Base-by-base conservation (phyloP, 305 asterid genomes). In the Fraxinus nigra region DNA sequence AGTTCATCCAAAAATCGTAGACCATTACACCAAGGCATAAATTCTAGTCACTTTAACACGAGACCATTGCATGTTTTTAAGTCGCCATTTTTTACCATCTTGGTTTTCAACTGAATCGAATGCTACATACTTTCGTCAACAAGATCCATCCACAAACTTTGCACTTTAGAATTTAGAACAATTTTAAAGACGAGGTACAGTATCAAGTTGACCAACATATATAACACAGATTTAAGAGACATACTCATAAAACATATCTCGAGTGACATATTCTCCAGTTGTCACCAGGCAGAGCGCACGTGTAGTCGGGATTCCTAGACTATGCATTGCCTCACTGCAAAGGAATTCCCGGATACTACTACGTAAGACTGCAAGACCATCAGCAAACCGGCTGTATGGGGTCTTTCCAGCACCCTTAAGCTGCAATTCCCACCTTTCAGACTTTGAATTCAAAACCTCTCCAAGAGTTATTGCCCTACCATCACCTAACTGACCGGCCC, bases 401-500 rank as follows among this genome's bases (percentile, higher is more conserved):
- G 99, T 96, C 87, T 78, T 94, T 83, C 99, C 99, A 84, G 98
- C 97, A 85, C 99, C 99, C 88, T 96, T 96, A 35, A 96, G 95
- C 89, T 96, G 99, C 91, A 96, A 85, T 81, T 96, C 99, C 98
- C 98, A 96, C 87, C 98, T 92, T 80, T 87, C 92, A 10, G 88
- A 85, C 86, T 88, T 91, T 46, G 92, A 91, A 84, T 94, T 94
- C 48, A 96, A 85, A 84, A 92, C 80, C 88, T 96, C 99, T 24
- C 99, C 99, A 56, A 96, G 87, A 51, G 98, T 94, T 85, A 96
- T 92, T 82, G 99, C 99, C 84, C 99, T 87, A 61, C 99, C 99
- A 90, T 96, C 99, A 32, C 99, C 99, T 85, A 96, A 88, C 87
- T 96, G 99, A 69, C 99, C 99, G n/a, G 98, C 99, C 99, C 99